These are phyloP conservation scores for Cyclotella kingstonii DNA, from an alignment of 108 stramenopile species.

Conservation along the genomic window DNA sequence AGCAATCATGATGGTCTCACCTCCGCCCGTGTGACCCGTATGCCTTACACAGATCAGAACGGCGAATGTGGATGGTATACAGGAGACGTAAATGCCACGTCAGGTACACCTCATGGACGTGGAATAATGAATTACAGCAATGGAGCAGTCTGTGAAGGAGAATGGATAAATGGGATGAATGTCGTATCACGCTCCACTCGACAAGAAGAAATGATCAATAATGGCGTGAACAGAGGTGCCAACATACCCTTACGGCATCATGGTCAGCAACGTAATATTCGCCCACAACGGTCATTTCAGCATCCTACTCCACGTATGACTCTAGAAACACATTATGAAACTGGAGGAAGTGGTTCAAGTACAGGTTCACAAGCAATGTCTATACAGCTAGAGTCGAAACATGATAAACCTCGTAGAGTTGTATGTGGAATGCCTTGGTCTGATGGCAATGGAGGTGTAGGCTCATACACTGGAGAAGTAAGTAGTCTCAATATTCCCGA, in stretches of 20 bases:
- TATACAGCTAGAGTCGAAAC: background rate
- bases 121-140: constrained; percentile 43
- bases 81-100: constrained; percentile 22
- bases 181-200: background rate
- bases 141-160: constrained; percentile 25
- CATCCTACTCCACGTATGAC: background rate
- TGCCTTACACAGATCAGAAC: constrained; percentile 39
- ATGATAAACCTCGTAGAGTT: constrained; percentile 10
- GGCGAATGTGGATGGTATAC: constrained; percentile 43
- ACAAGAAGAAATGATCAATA: constrained; percentile 8
- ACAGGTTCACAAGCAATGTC: no score
- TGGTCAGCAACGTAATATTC: background rate
- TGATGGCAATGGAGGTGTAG: constrained; percentile 6
- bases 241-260: constrained; percentile 11
- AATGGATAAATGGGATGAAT: constrained; percentile 30
- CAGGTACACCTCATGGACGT: constrained; percentile 29
- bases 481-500: constrained; percentile 27
- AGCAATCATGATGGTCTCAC: constrained; percentile 1
- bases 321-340: constrained; percentile 19
- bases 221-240: background rate
- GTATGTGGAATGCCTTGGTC: constrained; percentile 37
- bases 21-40: constrained; percentile 30
- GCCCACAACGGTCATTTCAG: background rate
- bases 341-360: constrained; percentile 4
- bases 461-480: constrained; percentile 38